These are phyloP conservation scores for Biancaea sappan DNA, from an alignment of 306 rosid species.

Conservation along the genomic window DNA sequence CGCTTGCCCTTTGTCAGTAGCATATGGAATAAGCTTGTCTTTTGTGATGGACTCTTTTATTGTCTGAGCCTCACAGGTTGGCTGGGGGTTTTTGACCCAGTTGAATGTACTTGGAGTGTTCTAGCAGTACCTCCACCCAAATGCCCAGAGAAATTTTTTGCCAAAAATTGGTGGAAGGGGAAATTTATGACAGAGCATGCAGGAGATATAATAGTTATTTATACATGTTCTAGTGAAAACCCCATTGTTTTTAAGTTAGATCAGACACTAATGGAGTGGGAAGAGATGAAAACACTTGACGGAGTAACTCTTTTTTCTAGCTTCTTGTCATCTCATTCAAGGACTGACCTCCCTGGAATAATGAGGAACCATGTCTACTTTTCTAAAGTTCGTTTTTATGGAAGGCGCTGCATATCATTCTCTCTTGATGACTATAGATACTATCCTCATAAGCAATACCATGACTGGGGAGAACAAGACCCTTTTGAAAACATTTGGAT, in stretches of 20 bases:
- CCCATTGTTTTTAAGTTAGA: slow-evolving; percentile 79
- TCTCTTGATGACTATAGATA: slow-evolving; percentile 66
- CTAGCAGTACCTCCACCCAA: slow-evolving; percentile 83
- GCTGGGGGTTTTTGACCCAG: slow-evolving; percentile 77
- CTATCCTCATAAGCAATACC: slow-evolving; percentile 83
- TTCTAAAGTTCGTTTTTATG: slow-evolving; percentile 84
- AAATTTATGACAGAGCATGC: slow-evolving; percentile 79
- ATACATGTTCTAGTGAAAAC: slow-evolving; percentile 79
- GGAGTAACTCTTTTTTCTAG: slow-evolving; percentile 73
- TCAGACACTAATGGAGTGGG: slow-evolving; percentile 65
- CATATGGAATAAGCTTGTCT: slow-evolving; percentile 87
- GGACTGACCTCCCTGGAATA: slow-evolving; percentile 64
- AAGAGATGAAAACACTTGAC: slow-evolving; percentile 67
- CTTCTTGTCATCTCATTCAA: slow-evolving; percentile 76
- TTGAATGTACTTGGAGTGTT: slow-evolving; percentile 68
- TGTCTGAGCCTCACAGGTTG: slow-evolving; percentile 91
- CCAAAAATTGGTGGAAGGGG: slow-evolving; percentile 93
- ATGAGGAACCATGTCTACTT: slow-evolving; percentile 78
- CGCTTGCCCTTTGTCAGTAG: slow-evolving; percentile 95
- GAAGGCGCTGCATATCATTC: slow-evolving; percentile 79
- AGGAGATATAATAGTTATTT: slow-evolving; percentile 70
- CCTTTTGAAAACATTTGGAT: slow-evolving; percentile 83
- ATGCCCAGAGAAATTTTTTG: slow-evolving; percentile 78
- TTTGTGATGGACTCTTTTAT: slow-evolving; percentile 74
- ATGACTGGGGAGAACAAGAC: slow-evolving; percentile 91